phyloP scores from a whole-genome alignment of 169 alveolate genomes.

The Cryptosporidium viatorum region DNA sequence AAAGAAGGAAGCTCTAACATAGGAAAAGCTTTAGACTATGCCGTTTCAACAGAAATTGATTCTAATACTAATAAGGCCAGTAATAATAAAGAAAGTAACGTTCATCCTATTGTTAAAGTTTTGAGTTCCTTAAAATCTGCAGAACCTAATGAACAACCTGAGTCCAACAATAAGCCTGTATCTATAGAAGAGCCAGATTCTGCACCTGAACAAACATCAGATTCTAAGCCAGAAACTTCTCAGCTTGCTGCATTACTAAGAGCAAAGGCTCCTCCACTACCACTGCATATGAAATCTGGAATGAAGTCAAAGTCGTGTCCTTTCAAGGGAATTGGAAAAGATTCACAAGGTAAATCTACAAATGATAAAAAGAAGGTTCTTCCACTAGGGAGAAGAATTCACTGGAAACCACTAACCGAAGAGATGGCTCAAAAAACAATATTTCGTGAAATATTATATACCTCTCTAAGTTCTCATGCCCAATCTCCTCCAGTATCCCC shows the following conservation, averaged over 20 bases:
- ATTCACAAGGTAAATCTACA: background rate
- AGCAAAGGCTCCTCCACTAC: conserved; percentile 73
- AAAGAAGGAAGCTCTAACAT: background rate
- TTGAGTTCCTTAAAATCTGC: background rate
- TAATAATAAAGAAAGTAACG: background rate
- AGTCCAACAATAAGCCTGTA: background rate
- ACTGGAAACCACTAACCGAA: conserved; percentile 78
- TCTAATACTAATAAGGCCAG: background rate
- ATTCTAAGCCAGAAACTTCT: conserved; percentile 23
- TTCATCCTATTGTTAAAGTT: background rate
- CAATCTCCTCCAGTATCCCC: conserved; percentile 63
- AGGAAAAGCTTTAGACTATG: background rate
- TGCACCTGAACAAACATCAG: background rate
- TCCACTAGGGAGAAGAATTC: conserved; percentile 78
- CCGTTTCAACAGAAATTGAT: background rate
- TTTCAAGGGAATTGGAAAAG: conserved; percentile 20
- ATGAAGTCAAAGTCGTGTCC: conserved; percentile 15
- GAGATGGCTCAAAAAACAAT: conserved; percentile 77
- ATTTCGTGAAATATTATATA: conserved; percentile 76
- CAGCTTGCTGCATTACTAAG: conserved; percentile 7
- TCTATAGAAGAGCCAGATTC: background rate
- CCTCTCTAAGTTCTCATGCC: conserved; percentile 21
- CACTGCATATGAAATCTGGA: conserved; percentile 50
- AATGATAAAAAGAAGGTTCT: conserved; percentile 41
- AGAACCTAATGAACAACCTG: background rate